Conservation (phyloP, 176 grass and related monocot genomes). For the Eragrostis nindensis region DNA sequence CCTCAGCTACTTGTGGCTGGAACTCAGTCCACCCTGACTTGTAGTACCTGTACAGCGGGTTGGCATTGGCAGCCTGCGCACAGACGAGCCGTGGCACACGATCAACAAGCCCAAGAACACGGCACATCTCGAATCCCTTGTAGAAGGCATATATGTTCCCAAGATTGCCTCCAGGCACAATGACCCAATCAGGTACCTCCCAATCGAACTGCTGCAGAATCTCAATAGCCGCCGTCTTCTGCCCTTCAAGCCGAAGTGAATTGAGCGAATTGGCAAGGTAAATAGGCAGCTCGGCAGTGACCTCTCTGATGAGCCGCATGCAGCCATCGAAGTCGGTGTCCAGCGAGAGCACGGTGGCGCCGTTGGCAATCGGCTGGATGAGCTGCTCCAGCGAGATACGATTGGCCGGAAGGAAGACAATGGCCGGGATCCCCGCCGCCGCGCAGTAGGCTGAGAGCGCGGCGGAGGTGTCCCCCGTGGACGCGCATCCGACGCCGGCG, state of each 20-base stretch:
- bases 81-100: conserved; percentile 80
- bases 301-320: conserved; percentile 92
- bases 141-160: conserved; percentile 99
- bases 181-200: conserved; percentile 94
- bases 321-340: conserved; percentile 95
- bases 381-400: conserved; percentile 92
- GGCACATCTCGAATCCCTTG: conserved; percentile 98
- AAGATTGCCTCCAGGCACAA: conserved; percentile 85
- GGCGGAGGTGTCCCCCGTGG: conserved; percentile 94
- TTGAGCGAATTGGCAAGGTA: conserved; percentile 95
- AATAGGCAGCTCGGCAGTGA: conserved; percentile 86
- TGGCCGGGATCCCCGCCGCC: conserved; percentile 84
- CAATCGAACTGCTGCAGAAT: conserved; percentile 97
- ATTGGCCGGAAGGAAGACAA: conserved; percentile 84
- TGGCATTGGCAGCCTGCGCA: conserved; percentile 84
- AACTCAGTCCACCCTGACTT: conserved; percentile 82
- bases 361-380: conserved; percentile 90
- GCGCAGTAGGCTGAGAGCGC: conserved; percentile 90
- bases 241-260: conserved; percentile 81
- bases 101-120: conserved; percentile 76
- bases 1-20: conserved; percentile 61
- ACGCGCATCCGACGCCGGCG: conserved; percentile 81
- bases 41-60: conserved; percentile 81
- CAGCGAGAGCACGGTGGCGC: conserved; percentile 86
- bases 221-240: conserved; percentile 92